Evolutionary conservation across 2,329 filamentous ascomycete species (phyloP).

Genomic region (Raffaelea arxii): DNA sequence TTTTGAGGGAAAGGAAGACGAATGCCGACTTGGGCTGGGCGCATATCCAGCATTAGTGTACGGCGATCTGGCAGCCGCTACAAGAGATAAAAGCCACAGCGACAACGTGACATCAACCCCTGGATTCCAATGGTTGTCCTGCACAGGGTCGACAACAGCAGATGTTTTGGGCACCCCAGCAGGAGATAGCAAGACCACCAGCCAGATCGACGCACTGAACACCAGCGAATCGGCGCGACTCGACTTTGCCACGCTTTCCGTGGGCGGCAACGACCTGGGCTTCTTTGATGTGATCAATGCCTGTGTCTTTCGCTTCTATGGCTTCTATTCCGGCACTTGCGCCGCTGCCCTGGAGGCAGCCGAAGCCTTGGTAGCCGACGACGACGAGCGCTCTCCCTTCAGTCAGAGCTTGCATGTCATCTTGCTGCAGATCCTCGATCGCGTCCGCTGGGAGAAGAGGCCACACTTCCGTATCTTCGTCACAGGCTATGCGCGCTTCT

Average conservation of each 20-base stretch:
- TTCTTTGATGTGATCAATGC: slow-evolving; percentile 41
- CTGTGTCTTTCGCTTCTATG: slow-evolving; percentile 40
- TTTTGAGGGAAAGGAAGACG: slow-evolving; percentile 27
- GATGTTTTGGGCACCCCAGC: slow-evolving; percentile 25
- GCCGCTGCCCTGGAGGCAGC: slow-evolving; percentile 26
- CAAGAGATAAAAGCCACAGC: slow-evolving; percentile 17
- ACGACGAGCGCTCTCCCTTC: slow-evolving; percentile 11
- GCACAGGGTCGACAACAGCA: slow-evolving; percentile 32
- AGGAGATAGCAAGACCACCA: slow-evolving; percentile 17
- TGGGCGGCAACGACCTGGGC: slow-evolving; percentile 38
- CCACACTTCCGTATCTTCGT: slow-evolving; percentile 32
- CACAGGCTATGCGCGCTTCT: slow-evolving; percentile 38
- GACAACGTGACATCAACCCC: slow-evolving; percentile 10
- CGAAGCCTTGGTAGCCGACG: slow-evolving; percentile 24
- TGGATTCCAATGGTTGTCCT: slow-evolving; percentile 35
- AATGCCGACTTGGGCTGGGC: slow-evolving; percentile 30
- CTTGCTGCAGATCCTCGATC: slow-evolving; percentile 33
- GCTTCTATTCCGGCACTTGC: slow-evolving; percentile 36
- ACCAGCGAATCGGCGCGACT: slow-evolving; percentile 15
- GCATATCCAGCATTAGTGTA: slow-evolving; percentile 32
- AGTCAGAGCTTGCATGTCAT: slow-evolving; percentile 24
- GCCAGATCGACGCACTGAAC: slow-evolving; percentile 33
- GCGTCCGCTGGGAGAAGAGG: slow-evolving; percentile 32
- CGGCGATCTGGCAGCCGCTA: slow-evolving; percentile 21
- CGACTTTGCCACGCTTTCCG: slow-evolving; percentile 35